These are phyloP conservation scores for Aspergillus diversus DNA, from an alignment of 495 filamentous ascomycete species.

Conservation along the genomic window DNA sequence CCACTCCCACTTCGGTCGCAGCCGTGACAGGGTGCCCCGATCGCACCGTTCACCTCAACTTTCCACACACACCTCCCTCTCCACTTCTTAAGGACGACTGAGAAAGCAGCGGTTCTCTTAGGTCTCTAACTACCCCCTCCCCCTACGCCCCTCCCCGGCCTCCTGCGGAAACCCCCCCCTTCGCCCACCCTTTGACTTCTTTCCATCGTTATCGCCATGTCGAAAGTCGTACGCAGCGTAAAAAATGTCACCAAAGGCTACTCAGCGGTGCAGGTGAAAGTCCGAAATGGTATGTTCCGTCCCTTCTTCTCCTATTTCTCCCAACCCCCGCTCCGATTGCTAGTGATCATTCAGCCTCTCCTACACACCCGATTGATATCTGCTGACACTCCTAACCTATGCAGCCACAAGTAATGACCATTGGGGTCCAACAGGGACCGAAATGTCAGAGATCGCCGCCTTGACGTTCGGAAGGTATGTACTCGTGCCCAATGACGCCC, in stretches of 20 bases:
- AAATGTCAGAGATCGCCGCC: conserved; percentile 98
- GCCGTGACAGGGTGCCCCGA: conserved; percentile 19
- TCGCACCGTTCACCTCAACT: conserved; percentile 24
- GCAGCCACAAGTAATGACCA: conserved; percentile 97
- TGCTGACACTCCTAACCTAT: conserved; percentile 14
- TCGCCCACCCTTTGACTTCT: not conserved
- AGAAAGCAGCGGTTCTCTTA: not conserved
- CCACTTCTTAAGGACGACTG: not conserved
- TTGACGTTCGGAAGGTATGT: conserved; percentile 95
- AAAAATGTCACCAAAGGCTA: conserved; percentile 99
- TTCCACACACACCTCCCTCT: conserved; percentile 14
- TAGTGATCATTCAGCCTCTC: conserved; percentile 5
- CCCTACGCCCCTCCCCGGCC: conserved; percentile 4
- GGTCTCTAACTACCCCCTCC: conserved; percentile 4
- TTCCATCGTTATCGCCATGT: conserved; percentile 64
- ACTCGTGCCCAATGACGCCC: not conserved
- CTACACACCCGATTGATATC: not conserved
- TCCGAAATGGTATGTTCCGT: conserved; percentile 87
- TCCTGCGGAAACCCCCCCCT: not conserved
- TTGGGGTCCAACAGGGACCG: conserved; percentile 97
- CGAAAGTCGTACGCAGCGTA: conserved; percentile 95
- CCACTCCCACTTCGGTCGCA: conserved; percentile 9
- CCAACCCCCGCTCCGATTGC: conserved; percentile 20
- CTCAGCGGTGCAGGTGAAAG: conserved; percentile 95
- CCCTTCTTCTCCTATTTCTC: conserved; percentile 5